Base-by-base conservation (phyloP, 495 filamentous ascomycete genomes). In the Lasiosphaeriaceae sp. region DNA sequence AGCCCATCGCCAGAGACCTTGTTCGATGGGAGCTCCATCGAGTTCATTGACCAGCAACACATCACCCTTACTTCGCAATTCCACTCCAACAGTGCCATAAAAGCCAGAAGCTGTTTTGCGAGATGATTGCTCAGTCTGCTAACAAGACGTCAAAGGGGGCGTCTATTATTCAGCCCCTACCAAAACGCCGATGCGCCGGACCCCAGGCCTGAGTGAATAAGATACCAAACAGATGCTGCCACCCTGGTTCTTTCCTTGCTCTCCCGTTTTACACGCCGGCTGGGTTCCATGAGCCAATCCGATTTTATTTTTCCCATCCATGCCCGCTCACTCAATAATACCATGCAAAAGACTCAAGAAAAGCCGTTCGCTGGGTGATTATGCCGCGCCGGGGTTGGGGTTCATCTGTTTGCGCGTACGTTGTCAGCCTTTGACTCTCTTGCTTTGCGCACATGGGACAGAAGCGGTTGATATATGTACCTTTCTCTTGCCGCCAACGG, bases 401-500 rank as follows among this genome's bases (percentile, higher is more conserved):
- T 79, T 78, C 76, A 79, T 79, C 76, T 79, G 58, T 17, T 17
- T 20, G n/a, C n/a, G n/a, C 26, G 53, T 12, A 16, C 2, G 23
- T 52, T 19, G 50, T 55, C 21, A 48, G 44, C 47, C 11, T 9
- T 35, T 29, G 12, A 5, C 9, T 17, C 37, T 2, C 19, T 6
- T 47, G 37, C 26, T 12, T 12, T 43, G 39, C 17, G 12, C 24
- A 8, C 48, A 8, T 14, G 43, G 6, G 22, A n/a, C n/a, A 31
- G 46, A 46, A 11, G 29, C 11, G 19, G 16, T 16, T 23, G 19
- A 2, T 19, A 0, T 3, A 12, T 65, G 50, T 64, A 95, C 91
- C 93, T 97, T 97, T 74, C 95, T 83, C 93, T 97, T 99, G 75
- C 94, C 94, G 74, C 93, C 93, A 20, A 37, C 84, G 57, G 94